Conservation (phyloP, 441 rosid species). For the Populus trichocarpa region DNA sequence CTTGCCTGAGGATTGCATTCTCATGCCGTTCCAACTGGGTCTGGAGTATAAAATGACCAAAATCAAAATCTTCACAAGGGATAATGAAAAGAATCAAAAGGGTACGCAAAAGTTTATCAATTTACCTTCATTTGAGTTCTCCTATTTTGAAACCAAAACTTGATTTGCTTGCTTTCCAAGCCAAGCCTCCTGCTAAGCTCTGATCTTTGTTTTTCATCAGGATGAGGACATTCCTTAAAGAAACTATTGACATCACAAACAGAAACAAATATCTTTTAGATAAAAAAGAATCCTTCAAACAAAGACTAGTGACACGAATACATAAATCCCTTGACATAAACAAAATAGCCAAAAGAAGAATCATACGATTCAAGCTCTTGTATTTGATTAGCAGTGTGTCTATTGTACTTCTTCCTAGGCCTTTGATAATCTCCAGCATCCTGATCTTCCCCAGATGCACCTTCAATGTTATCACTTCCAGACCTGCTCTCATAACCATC, state of each 20-base stretch:
- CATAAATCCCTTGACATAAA: neutral
- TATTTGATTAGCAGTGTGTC: slow-evolving; percentile 75
- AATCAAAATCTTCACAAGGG: neutral
- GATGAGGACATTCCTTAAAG: slow-evolving; percentile 90
- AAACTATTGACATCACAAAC: slow-evolving; percentile 34
- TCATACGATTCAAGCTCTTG: slow-evolving; percentile 69
- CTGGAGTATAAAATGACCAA: slow-evolving; percentile 29
- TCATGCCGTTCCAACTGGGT: slow-evolving; percentile 81
- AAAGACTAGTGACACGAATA: neutral
- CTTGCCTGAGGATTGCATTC: slow-evolving; percentile 62
- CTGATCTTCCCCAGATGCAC: slow-evolving; percentile 62
- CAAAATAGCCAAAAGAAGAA: neutral
- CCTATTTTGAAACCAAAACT: slow-evolving; percentile 94
- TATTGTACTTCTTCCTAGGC: slow-evolving; percentile 64
- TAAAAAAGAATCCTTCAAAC: neutral
- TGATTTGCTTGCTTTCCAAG: slow-evolving; percentile 73
- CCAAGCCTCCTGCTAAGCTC: slow-evolving; percentile 74
- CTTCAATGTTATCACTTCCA: slow-evolving; percentile 75
- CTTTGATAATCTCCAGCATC: slow-evolving; percentile 47
- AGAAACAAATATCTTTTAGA: neutral
- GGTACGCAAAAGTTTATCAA: neutral
- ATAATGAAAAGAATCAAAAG: neutral
- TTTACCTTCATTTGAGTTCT: slow-evolving; percentile 89
- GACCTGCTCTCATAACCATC: slow-evolving; percentile 81
- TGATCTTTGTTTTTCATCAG: slow-evolving; percentile 77